Evolutionary conservation across 108 stramenopile genomes (phyloP).

Genomic region (Nannochloropsis gaditana): DNA sequence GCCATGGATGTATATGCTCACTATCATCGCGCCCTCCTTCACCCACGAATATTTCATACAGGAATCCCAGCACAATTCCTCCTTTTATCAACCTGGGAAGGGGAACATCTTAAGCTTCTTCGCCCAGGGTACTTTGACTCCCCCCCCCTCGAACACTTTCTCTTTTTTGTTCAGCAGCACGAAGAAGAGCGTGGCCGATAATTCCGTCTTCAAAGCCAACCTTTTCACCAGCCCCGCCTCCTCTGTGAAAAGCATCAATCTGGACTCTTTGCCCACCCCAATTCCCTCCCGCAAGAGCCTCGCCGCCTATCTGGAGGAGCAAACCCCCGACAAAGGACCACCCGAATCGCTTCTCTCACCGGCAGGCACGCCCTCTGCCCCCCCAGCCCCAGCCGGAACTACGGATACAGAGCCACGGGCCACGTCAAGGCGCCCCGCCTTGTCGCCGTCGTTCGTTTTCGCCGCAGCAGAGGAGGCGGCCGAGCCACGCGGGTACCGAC

Average conservation of each 20-base stretch:
- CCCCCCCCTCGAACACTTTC: neutral
- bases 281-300: neutral
- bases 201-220: neutral
- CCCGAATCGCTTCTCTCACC: neutral
- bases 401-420: neutral
- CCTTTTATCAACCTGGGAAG: neutral
- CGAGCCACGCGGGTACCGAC: neutral
- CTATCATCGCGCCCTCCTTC: neutral
- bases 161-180: conserved; percentile 17
- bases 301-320: conserved; percentile 8
- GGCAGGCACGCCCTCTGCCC: neutral
- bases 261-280: neutral
- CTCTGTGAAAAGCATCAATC: conserved; percentile 5
- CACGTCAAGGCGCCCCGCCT: neutral
- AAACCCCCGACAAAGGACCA: neutral
- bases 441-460: neutral
- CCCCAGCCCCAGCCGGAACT: neutral
- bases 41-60: neutral
- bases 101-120: neutral
- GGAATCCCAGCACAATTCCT: neutral
- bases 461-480: conserved; percentile 4
- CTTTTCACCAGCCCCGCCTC: neutral
- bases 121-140: conserved; percentile 16
- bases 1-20: neutral
- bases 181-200: neutral